Evolutionary conservation across 192 early-diverging fungal species (phyloP), one percentile per base, ranked within the genome.

Genomic region (Funneliformis geosporum): DNA sequence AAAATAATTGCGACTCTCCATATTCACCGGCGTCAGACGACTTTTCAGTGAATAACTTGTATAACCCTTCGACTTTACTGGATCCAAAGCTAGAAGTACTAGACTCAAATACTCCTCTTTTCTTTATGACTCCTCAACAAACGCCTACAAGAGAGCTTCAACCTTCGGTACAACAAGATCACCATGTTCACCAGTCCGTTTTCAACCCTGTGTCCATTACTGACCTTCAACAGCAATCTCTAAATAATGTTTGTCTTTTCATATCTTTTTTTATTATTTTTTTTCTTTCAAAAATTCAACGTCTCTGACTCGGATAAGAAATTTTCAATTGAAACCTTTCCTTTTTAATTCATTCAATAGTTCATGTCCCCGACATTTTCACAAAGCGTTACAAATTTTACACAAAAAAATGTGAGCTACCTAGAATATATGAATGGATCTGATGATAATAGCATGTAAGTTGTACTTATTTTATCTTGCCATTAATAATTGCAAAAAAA

Each of bases 11-110:
- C 27, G 46, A 50, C 38, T 74, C 47, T 11, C 47, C 73, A 59
- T 59, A 74, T 14, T 74, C 73, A 33, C 47, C 44, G 12, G 16
- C n/a, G 33, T 74, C 73, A 33, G 47, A 74, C n/a, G 73, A 74
- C 47, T 74, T 60, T 74, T 38, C 47, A 5, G 28, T 74, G 46
- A 60, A 28, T 28, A 60, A 50, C 25, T 59, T 60, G n/a, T 74
- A 74, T 50, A 74, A 38, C 38, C 44, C 73, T 38, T 27, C 46
- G 18, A 74, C 73, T 39, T 60, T 74, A 27, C 47, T 74, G 47
- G 73, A 74, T 74, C 73, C 73, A 74, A 74, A 74, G 21, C 73
- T 74, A 74, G 73, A 74, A 27, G 73, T 74, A 23, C 5, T 74
- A 38, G 73, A 74, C 8, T 60, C 46, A 28, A 60, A 74, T 47